A percentile compares a stretch with the other conserved stretches of the same genome.
Conservation (phyloP, 352 stramenopile genomes). For the Pythium volutum region DNA sequence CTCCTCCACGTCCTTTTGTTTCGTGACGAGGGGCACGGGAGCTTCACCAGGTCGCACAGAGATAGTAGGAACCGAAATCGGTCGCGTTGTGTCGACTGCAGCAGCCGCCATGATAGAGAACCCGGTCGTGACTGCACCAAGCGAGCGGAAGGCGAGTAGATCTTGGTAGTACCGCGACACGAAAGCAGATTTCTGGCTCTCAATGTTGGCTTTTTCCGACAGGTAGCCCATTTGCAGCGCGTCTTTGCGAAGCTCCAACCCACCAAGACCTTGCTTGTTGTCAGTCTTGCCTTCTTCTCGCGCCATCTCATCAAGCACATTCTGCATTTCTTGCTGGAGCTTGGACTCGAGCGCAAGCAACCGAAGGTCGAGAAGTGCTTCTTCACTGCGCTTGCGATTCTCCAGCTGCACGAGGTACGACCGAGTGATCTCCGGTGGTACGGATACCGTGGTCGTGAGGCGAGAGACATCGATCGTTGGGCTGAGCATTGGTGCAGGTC, state of each 20-base stretch:
- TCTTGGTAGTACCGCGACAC: conserved; percentile 68
- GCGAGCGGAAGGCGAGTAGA: conserved; percentile 46
- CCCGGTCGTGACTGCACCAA: conserved; percentile 10
- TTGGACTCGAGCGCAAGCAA: conserved; percentile 41
- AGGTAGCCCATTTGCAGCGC: conserved; percentile 41
- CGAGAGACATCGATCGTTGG: not conserved
- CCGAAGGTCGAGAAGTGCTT: conserved; percentile 45
- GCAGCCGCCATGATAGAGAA: not conserved
- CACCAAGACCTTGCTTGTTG: not conserved
- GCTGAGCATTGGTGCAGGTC: not conserved
- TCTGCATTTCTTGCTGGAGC: conserved; percentile 29
- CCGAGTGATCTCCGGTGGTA: conserved; percentile 16
- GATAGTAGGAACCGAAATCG: not conserved
- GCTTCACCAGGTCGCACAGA: not conserved
- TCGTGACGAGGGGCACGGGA: not conserved
- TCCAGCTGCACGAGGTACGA: conserved; percentile 47
- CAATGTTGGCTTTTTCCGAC: conserved; percentile 48
- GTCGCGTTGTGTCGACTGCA: not conserved
- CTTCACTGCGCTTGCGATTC: conserved; percentile 45
- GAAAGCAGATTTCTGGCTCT: conserved; percentile 49
- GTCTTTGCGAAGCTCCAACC: conserved; percentile 32
- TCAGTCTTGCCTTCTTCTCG: not conserved
- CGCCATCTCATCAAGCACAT: conserved; percentile 20
- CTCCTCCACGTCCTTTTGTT: not conserved
- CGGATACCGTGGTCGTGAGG: not conserved